Evolutionary conservation across 177 flowering plant species (phyloP).

Genomic region (Vitis hybrid): DNA sequence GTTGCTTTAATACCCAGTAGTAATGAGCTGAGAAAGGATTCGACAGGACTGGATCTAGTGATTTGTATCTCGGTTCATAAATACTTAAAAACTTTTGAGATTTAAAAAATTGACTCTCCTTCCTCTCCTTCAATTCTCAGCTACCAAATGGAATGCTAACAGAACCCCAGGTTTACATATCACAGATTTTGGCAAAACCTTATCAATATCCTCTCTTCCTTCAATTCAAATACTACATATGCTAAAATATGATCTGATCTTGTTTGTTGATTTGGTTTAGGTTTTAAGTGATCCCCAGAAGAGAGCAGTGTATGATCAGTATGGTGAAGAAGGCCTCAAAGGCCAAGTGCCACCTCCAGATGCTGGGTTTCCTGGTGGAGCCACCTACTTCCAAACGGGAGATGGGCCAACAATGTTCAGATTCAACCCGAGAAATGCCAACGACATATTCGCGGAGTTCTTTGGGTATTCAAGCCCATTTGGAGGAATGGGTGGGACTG

Average conservation of each 20-base stretch:
- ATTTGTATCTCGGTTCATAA: too few species aligned
- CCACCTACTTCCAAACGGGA: constrained; percentile 62
- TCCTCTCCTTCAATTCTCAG: too few species aligned
- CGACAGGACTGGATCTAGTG: too few species aligned
- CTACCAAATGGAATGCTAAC: too few species aligned
- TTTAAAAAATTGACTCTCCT: too few species aligned
- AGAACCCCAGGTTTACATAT: too few species aligned
- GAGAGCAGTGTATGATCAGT: constrained; percentile 86
- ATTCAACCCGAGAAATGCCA: constrained; percentile 75
- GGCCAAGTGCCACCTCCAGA: constrained; percentile 83
- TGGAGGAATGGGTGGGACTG: constrained; percentile 57
- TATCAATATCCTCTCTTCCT: too few species aligned
- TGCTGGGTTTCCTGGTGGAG: constrained; percentile 58
- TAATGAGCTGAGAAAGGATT: too few species aligned
- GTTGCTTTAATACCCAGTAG: too few species aligned
- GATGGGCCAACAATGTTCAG: constrained; percentile 69
- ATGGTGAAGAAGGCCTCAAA: constrained; percentile 90
- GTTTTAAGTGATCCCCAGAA: constrained; percentile 93
- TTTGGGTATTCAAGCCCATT: constrained; percentile 78
- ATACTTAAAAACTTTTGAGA: too few species aligned
- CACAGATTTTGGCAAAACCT: too few species aligned
- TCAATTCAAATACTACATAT: too few species aligned
- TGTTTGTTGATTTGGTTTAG: constrained; percentile 26
- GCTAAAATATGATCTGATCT: neutral
- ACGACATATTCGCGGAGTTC: constrained; percentile 82